These are phyloP conservation scores for Cryphonectria parasitica DNA, from an alignment of 2,329 filamentous ascomycete species.

Conservation along the genomic window DNA sequence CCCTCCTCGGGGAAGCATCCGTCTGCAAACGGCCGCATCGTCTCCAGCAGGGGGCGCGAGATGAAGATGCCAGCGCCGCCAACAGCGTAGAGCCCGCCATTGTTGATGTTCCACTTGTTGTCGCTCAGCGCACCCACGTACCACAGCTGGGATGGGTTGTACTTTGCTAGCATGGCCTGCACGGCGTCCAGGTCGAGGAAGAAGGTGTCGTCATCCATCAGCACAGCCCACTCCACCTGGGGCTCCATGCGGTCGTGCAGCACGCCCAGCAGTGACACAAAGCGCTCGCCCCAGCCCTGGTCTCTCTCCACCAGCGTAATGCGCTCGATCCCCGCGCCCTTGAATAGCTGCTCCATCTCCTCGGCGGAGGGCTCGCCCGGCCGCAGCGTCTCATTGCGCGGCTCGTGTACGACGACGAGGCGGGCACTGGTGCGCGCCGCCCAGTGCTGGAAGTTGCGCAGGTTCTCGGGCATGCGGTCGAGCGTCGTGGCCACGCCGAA, in stretches of 20 bases:
- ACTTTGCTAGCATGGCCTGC: slow-evolving; percentile 41
- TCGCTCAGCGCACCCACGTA: slow-evolving; percentile 49
- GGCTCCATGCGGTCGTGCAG: slow-evolving; percentile 22
- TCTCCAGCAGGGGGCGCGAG: slow-evolving; percentile 42
- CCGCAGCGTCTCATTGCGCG: slow-evolving; percentile 23
- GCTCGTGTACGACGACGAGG: slow-evolving; percentile 28
- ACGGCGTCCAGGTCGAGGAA: slow-evolving; percentile 46
- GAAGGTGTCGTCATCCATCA: slow-evolving; percentile 52
- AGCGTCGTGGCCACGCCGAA: slow-evolving; percentile 30
- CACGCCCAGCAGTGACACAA: slow-evolving; percentile 23
- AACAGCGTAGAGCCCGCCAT: slow-evolving; percentile 48
- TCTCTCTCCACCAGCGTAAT: slow-evolving; percentile 21
- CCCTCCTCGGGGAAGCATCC: slow-evolving; percentile 37
- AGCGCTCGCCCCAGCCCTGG: slow-evolving; percentile 25
- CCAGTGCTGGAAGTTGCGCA: slow-evolving; percentile 30
- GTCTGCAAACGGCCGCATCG: slow-evolving; percentile 42
- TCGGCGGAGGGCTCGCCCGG: slow-evolving; percentile 24
- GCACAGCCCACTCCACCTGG: slow-evolving; percentile 43
- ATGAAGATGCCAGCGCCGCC: slow-evolving; percentile 51
- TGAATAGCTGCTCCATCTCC: slow-evolving; percentile 21
- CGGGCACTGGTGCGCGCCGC: slow-evolving; percentile 28
- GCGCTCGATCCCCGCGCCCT: slow-evolving; percentile 19
- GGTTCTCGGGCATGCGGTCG: slow-evolving; percentile 26
- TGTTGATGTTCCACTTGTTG: slow-evolving; percentile 43
- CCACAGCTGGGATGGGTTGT: slow-evolving; percentile 42